Base-by-base conservation (phyloP, 495 filamentous ascomycete species). In the Thozetella sp. region DNA sequence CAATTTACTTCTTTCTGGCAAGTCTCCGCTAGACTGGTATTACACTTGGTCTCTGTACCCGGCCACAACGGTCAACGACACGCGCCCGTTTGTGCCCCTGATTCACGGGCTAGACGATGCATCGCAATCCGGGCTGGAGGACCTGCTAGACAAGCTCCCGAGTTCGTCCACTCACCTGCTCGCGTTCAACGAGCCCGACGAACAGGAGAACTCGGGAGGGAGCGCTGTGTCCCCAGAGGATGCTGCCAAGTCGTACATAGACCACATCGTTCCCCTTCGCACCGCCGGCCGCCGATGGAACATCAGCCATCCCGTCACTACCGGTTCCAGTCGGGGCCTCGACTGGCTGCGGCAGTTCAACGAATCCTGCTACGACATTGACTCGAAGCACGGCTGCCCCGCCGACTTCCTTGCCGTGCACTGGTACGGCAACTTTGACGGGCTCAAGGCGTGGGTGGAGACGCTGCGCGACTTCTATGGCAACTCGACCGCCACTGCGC, bases 361-460 rank as follows among this genome's bases (percentile, higher is more conserved):
- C 65, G 65, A 48, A 15, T 75, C 69, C 19, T 77, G 74, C 56
- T 60, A 59, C 22, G 60, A 57, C 11, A 55, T 65, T 22, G 57
- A 60, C 43, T 27, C 40, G 22, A 43, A 62, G 12, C 54, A 59
- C 19, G 68, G 70, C 25, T 88, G 86, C 62, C 80, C 72, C 1
- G 69, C 77, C 3, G 86, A 88, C 62, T 88, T 90, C 64, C 74
- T 89, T 11, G 80, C 86, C 0, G 69, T 87, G 19, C 87, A 90
- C 67, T 89, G 80, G 80, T 90, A 90, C 66, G 85, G 84, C 2
- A 70, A 83, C 48, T 89, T 87, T 56, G 76, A 81, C 55, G 86
- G 85, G 0, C 63, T 67, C 48, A 86, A 22, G 81, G 83, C 0
- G 68, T 54, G 71, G 61, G 19, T 63, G 30, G 63, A 20, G 40